Evolutionary conservation across 768 basidiomycete species (phyloP), one percentile per base, ranked within the genome.

Genomic region (Chiua virens): DNA sequence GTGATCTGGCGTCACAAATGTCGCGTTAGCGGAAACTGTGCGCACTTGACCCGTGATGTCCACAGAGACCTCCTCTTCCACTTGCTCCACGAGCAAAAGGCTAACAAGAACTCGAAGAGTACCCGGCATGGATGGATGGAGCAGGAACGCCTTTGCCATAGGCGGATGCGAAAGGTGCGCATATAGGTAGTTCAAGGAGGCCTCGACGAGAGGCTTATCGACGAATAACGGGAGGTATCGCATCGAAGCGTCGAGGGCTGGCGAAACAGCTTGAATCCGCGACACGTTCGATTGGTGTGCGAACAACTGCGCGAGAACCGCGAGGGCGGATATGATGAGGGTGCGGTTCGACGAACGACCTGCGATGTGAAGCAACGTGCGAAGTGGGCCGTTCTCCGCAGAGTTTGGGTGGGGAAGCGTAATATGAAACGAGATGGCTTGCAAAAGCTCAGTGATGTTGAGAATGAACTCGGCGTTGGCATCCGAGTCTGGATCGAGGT

Each of bases 81-180:
- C 73, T 60, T 92, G 89, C 58, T 92, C 87, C 4, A 77, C 72
- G 38, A 92, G 68, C 25, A 92, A 67, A 48, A 91, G 73, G 41
- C 78, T 82, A 8, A 84, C 82, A 15, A 90, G 78, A 2, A 93
- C 65, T 54, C 79, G 83, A 42, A 92, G 71, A 9, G 86, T 83
- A 36, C 78, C 79, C 4, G 85, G 79, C 82, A 92, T 85, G 44
- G 83, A 77, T 2, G 80, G 74, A 61, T 85, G 84, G 17, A 86
- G 75, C 39, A 93, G 70, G 62, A 93, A 92, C 7, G 85, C 82
- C 59, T 87, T 87, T 18, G 86, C 83, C 80, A 89, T 85, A 8
- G 84, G 71, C 8, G 84, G 79, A 62, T 87, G 78, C 5, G 89
- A 86, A 20, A 92, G 73, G 65, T 92, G 87, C 8, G 79, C 73